Base-by-base conservation (phyloP, 1,284 basidiomycete genomes). In the Inonotus hispidus region DNA sequence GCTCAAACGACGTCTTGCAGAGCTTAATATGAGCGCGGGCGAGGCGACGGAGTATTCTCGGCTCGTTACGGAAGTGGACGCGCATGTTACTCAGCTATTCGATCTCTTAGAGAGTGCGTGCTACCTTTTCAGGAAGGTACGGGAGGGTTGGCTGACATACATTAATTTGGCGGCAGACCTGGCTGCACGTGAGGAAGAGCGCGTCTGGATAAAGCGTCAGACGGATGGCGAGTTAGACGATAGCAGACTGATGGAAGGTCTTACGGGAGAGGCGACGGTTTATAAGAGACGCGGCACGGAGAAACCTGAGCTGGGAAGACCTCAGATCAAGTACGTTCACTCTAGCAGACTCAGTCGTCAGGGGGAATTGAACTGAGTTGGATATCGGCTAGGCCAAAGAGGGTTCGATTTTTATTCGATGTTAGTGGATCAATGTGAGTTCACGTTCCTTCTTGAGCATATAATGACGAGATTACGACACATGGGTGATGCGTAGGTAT, bases 181-280 rank as follows among this genome's bases (percentile, higher is more conserved):
- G 21, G 77, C 83, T 10, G 83, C 84, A 0, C 84, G 81, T 62
- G 84, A 87, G 66, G 84, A 87, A 66, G 84, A 86, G 65, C 79
- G 84, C 7, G 78, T 87, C 2, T 87, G 84, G 84, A 74, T 87
- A 19, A 87, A 85, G 68, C 79, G 84, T 3, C 84, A 85, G 69
- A 85, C 82, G 0, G 85, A 87, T 66, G 85, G 85, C 27, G 85
- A 87, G 66, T 74, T 87, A 3, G 85, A 87, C 63, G 84, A 86
- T 67, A 82, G 76, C 63, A 76, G 84, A n/a, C 67, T 87, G 56
- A 84, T 82, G 3, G 85, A 87, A 67, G 84, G 84, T 16, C 67
- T 87, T 29, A 87, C 84, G 7, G 85, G 84, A 6, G 84, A 87
- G 68, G 76, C 82, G 4, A 83, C 83, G 0, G 84, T 87, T 0